Evolutionary conservation across 192 early-diverging fungal genomes (phyloP).

Genomic region (Gonapodya prolifera): DNA sequence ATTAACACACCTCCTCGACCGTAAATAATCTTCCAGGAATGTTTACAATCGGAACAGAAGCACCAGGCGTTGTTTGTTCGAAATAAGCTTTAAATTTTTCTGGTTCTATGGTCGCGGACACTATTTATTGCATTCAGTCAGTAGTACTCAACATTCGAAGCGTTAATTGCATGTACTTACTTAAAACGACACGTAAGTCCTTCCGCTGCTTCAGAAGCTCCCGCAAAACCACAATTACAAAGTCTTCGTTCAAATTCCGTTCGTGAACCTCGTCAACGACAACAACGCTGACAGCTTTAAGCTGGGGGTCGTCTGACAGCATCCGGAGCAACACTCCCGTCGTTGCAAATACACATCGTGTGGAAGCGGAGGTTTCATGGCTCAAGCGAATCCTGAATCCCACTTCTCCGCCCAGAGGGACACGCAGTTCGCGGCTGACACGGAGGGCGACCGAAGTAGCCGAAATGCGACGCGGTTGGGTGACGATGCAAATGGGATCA

Average conservation of each 20-base stretch:
- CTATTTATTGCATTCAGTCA: conserved; percentile 37
- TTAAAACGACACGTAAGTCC: conserved; percentile 35
- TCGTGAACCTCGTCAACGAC: conserved; percentile 76
- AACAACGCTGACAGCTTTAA: conserved; percentile 50
- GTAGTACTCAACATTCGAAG: not conserved
- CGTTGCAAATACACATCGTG: conserved; percentile 59
- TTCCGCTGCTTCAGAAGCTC: conserved; percentile 28
- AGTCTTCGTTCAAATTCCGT: conserved; percentile 60
- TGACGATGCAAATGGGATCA: not conserved
- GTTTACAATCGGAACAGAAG: conserved; percentile 30
- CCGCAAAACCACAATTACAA: conserved; percentile 51
- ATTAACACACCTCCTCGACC: conserved; percentile 14
- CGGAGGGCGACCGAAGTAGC: conserved; percentile 67
- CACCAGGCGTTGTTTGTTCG: conserved; percentile 9
- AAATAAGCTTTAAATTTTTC: conserved; percentile 31
- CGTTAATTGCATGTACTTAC: not conserved
- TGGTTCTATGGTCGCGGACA: conserved; percentile 66
- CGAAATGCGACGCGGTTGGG: conserved; percentile 60
- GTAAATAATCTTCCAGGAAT: conserved; percentile 48
- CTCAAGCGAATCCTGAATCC: conserved; percentile 69
- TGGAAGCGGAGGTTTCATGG: conserved; percentile 28
- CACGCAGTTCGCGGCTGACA: conserved; percentile 61
- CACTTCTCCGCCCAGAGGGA: conserved; percentile 40
- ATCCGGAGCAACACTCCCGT: conserved; percentile 60
- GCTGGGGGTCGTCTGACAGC: conserved; percentile 42